Conservation (phyloP, 2,329 filamentous ascomycete species). For the Apiospora aurea region DNA sequence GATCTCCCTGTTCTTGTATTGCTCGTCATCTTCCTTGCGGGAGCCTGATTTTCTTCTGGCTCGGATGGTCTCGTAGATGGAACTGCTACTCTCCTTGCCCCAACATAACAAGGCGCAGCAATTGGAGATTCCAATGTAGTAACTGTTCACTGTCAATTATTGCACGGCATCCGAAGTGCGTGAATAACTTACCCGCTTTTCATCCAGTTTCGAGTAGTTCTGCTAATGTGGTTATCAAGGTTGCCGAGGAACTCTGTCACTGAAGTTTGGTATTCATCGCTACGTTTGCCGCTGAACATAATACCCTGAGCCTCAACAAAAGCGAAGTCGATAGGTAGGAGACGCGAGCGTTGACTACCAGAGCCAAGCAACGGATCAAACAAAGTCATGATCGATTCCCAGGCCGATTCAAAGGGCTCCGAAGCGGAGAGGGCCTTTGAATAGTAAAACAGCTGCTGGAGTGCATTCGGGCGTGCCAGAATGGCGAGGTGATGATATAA, state of each 20-base stretch:
- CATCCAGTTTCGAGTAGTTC: conserved; percentile 58
- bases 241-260: conserved; percentile 58
- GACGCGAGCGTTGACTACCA: conserved; percentile 43
- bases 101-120: conserved; percentile 61
- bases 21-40: conserved; percentile 39
- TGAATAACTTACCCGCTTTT: conserved; percentile 46
- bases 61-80: conserved; percentile 51
- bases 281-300: conserved; percentile 61
- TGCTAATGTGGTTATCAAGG: conserved; percentile 64
- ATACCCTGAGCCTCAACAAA: conserved; percentile 72
- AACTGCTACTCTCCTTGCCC: conserved; percentile 54
- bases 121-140: conserved; percentile 65
- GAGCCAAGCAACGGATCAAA: conserved; percentile 63
- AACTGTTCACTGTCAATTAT: conserved; percentile 45
- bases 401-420: conserved; percentile 69
- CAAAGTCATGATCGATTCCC: conserved; percentile 73
- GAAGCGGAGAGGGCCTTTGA: conserved; percentile 73
- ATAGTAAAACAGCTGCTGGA: conserved; percentile 78
- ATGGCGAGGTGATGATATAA: conserved; percentile 91
- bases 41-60: conserved; percentile 35
- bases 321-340: conserved; percentile 59
- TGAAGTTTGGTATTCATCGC: conserved; percentile 54
- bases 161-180: background rate
- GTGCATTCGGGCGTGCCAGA: conserved; percentile 70
- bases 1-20: background rate